Conservation (phyloP, 768 basidiomycete species). For the Suillus variegatus region DNA sequence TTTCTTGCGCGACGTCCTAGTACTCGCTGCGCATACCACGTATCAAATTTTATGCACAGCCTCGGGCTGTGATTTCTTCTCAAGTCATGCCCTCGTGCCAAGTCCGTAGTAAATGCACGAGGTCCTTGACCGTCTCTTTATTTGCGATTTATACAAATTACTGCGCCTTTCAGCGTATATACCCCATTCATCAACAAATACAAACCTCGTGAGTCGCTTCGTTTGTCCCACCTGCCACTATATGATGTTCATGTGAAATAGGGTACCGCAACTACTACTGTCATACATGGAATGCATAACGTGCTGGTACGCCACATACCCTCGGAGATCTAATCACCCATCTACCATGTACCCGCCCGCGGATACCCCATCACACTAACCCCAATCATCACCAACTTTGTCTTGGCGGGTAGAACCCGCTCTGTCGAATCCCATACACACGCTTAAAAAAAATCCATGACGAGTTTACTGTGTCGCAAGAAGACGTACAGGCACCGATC, state of each 20-base stretch:
- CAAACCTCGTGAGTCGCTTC: background rate
- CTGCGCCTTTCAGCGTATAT: background rate
- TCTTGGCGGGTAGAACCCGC: background rate
- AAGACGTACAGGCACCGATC: conserved; percentile 4
- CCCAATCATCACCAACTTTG: background rate
- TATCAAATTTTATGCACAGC: background rate
- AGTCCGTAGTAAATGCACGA: background rate
- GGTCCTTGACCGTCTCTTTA: background rate
- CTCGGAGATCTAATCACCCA: background rate
- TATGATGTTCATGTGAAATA: background rate
- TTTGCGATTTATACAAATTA: background rate
- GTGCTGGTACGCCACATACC: background rate
- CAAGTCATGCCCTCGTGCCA: background rate
- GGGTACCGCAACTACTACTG: background rate
- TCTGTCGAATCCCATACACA: background rate
- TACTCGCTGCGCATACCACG: background rate
- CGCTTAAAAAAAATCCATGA: background rate
- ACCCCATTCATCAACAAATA: background rate
- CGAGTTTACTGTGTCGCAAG: background rate
- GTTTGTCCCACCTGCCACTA: background rate
- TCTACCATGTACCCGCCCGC: background rate
- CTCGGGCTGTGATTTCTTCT: background rate
- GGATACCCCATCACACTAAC: background rate
- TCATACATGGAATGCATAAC: background rate
- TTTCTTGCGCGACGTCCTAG: background rate